Evolutionary conservation across 2,329 filamentous ascomycete species (phyloP), one percentile per base, ranked within the genome.

Genomic region (Claviceps sp.): DNA sequence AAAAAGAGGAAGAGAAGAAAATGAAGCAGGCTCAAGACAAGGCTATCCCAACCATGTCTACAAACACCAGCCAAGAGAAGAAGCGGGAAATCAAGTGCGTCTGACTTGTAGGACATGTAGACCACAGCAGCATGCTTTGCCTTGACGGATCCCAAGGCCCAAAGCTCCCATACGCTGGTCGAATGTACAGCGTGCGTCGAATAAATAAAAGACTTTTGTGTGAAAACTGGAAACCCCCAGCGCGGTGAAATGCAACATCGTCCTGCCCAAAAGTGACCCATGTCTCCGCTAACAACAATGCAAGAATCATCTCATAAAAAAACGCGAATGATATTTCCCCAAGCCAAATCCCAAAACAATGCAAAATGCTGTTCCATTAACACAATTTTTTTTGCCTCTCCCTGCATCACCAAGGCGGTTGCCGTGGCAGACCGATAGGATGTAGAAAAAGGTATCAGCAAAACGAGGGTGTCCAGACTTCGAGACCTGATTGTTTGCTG

Each of bases 261-360:
- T 49, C 46, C 50, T 53, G 26, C 44, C 53, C 51, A 48, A 57
- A 50, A 22, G 45, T 38, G 53, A 58, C 56, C 56, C 40, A 63
- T 66, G 63, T 65, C 60, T 61, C 63, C 65, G 64, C 65, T 67
- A 57, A 64, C 60, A 57, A 59, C 58, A 64, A 69, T 70, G 67
- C 67, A 68, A 63, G 56, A 66, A 58, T 58, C 58, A 59, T 59
- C 51, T 67, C 64, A 54, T 68, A 20, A 47, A 42, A 40, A 36
- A 39, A 29, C 16, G 14, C n/a, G 29, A 45, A 52, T 47, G 44
- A 42, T 40, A 23, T 20, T n/a, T 22, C 38, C 16, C 42, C 17
- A 23, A 38, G 8, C 48, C 51, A 37, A 57, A 54, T 34, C 29
- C 29, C 9, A 50, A 40, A 58, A 53, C 54, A 58, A 57, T 52